Conservation (phyloP, 202 grass and related monocot species). For the Musa balbisiana region DNA sequence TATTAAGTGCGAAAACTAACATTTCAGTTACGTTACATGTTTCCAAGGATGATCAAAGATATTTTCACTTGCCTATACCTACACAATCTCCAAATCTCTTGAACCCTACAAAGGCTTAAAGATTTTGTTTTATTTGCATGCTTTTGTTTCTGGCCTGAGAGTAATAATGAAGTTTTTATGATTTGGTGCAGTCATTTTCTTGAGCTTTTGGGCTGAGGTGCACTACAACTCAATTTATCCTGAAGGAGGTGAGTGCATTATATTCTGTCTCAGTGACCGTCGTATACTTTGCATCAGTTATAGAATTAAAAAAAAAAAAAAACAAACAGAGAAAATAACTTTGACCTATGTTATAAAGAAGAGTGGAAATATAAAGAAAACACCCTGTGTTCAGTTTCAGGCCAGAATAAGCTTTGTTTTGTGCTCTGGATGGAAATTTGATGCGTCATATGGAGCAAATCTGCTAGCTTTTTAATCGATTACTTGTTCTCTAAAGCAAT, state of each 20-base stretch:
- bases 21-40: background rate
- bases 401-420: too few species aligned
- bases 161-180: conserved; percentile 5
- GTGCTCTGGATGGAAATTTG: too few species aligned
- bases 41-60: background rate
- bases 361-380: too few species aligned
- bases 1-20: background rate
- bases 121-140: background rate
- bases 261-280: background rate
- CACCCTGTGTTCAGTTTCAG: too few species aligned
- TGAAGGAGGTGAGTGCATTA: conserved; percentile 37
- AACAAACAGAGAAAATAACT: background rate
- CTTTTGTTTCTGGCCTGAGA: background rate
- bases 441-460: background rate
- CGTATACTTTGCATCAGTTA: background rate
- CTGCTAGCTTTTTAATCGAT: background rate
- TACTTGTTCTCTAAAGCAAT: background rate
- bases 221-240: conserved; percentile 64
- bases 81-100: background rate
- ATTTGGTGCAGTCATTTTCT: conserved; percentile 49
- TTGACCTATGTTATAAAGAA: background rate
- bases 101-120: background rate
- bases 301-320: background rate
- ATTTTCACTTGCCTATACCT: background rate
- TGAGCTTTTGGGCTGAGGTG: conserved; percentile 72